Percentiles rank a stretch among this genome's conserved stretches.
Conservation (phyloP, 2,329 filamentous ascomycete species). For the Calonectria hawksworthii region DNA sequence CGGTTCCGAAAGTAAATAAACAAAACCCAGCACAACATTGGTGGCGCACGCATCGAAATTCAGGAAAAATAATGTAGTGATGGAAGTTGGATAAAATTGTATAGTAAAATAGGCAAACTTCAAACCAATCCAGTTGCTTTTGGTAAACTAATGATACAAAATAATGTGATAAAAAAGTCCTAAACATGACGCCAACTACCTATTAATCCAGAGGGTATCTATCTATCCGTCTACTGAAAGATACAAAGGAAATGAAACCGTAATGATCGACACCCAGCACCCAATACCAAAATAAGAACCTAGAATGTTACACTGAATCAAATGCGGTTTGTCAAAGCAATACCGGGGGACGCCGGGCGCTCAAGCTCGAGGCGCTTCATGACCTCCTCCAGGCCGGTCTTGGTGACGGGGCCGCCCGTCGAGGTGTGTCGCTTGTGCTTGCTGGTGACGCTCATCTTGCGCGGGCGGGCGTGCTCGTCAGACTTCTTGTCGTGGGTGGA, state of each 20-base stretch:
- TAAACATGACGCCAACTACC: slow-evolving; percentile 3
- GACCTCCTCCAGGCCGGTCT: slow-evolving; percentile 35
- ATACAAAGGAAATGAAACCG: slow-evolving; percentile 4
- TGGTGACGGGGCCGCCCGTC: slow-evolving; percentile 29
- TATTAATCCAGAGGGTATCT: slow-evolving; percentile 19
- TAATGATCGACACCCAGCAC: not conserved
- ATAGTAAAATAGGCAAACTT: not conserved
- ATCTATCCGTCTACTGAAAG: slow-evolving; percentile 13
- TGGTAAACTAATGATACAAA: not conserved
- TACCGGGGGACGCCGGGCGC: slow-evolving; percentile 45
- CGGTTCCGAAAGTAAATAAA: not conserved
- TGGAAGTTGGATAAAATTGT: not conserved
- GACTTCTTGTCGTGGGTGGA: slow-evolving; percentile 38
- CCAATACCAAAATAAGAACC: not conserved
- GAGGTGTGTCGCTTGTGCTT: slow-evolving; percentile 44
- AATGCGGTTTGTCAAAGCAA: slow-evolving; percentile 45
- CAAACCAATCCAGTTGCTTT: not conserved
- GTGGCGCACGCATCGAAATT: not conserved
- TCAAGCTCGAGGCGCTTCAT: slow-evolving; percentile 48
- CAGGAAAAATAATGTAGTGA: not conserved
- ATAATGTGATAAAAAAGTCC: not conserved
- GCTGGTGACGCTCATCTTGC: slow-evolving; percentile 48
- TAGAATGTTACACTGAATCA: slow-evolving; percentile 22
- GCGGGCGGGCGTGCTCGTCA: slow-evolving; percentile 43
- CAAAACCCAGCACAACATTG: not conserved